These are phyloP conservation scores for Ceratocystis albifundus DNA, from an alignment of 2,329 filamentous ascomycete genomes.

Conservation along the genomic window DNA sequence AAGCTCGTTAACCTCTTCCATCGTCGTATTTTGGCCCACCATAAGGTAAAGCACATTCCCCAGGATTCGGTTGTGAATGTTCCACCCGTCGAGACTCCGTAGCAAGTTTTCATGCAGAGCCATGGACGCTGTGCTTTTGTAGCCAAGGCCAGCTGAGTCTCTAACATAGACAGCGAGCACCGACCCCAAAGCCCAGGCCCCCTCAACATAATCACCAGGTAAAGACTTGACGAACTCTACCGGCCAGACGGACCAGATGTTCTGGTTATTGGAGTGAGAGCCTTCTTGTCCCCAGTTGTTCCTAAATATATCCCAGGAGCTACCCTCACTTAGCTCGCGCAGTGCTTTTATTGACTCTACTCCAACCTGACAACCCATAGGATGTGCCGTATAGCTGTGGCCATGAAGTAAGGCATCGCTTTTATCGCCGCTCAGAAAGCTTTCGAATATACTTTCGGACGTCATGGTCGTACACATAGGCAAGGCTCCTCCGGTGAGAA, in stretches of 20 bases:
- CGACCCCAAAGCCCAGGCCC: constrained; percentile 62
- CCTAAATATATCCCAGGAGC: constrained; percentile 47
- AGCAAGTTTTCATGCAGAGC: constrained; percentile 33
- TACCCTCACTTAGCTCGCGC: constrained; percentile 43
- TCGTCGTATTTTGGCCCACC: constrained; percentile 38
- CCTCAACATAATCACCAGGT: constrained; percentile 46
- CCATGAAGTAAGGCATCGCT: constrained; percentile 70
- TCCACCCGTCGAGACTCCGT: constrained; percentile 30
- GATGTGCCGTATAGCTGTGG: constrained; percentile 77
- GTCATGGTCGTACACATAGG: constrained; percentile 68
- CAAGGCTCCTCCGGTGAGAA: constrained; percentile 68
- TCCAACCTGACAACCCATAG: constrained; percentile 69
- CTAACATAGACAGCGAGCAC: constrained; percentile 55
- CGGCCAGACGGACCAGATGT: constrained; percentile 61
- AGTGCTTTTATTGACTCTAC: constrained; percentile 53
- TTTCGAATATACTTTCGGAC: constrained; percentile 59
- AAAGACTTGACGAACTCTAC: constrained; percentile 46
- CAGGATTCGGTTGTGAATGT: constrained; percentile 43
- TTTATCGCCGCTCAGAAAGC: constrained; percentile 62
- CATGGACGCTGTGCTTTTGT: constrained; percentile 38
- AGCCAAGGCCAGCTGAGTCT: constrained; percentile 35
- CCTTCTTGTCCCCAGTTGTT: constrained; percentile 33
- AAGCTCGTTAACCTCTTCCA: constrained; percentile 24
- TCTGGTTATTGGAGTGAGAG: constrained; percentile 24
- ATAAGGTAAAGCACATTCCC: constrained; percentile 50